Evolutionary conservation across 345 rosid genomes (phyloP).

Genomic region (Kandelia obovata): DNA sequence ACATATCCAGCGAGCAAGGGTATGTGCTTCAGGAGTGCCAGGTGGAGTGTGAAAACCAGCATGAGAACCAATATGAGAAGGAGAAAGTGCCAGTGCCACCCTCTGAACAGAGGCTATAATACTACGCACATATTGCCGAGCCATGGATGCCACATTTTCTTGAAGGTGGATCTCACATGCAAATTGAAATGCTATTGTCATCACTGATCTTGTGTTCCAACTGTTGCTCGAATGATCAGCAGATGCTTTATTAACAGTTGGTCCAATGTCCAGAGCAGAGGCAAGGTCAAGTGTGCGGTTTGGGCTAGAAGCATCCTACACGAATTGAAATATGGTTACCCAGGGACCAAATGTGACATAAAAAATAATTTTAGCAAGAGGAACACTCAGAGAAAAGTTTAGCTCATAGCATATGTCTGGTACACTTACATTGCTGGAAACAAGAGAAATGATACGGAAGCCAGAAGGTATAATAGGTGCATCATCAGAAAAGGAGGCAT

Average conservation of each 20-base stretch:
- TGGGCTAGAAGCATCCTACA: slow-evolving; percentile 87
- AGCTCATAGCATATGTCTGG: background rate
- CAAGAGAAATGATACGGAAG: slow-evolving; percentile 97
- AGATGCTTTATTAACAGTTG: slow-evolving; percentile 68
- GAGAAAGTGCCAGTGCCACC: slow-evolving; percentile 97
- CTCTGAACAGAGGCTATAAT: slow-evolving; percentile 95
- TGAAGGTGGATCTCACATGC: slow-evolving; percentile 98
- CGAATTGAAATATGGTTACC: slow-evolving; percentile 2
- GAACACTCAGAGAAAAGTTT: background rate
- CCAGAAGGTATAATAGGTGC: slow-evolving; percentile 98
- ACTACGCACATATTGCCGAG: slow-evolving; percentile 93
- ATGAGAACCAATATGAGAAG: slow-evolving; percentile 78
- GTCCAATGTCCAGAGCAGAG: slow-evolving; percentile 90
- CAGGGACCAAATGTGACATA: background rate
- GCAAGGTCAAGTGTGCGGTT: slow-evolving; percentile 98
- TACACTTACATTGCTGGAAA: slow-evolving; percentile 66
- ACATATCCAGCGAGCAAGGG: slow-evolving; percentile 98
- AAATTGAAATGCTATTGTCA: slow-evolving; percentile 98
- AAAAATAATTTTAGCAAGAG: background rate
- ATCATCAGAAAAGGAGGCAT: slow-evolving; percentile 96
- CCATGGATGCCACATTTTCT: slow-evolving; percentile 95
- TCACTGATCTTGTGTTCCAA: slow-evolving; percentile 81
- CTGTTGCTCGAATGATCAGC: slow-evolving; percentile 53
- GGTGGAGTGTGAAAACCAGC: slow-evolving; percentile 75
- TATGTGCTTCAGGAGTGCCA: slow-evolving; percentile 97